These are phyloP conservation scores for Rhizopogon vesiculosus DNA, from an alignment of 768 basidiomycete species.

Conservation along the genomic window DNA sequence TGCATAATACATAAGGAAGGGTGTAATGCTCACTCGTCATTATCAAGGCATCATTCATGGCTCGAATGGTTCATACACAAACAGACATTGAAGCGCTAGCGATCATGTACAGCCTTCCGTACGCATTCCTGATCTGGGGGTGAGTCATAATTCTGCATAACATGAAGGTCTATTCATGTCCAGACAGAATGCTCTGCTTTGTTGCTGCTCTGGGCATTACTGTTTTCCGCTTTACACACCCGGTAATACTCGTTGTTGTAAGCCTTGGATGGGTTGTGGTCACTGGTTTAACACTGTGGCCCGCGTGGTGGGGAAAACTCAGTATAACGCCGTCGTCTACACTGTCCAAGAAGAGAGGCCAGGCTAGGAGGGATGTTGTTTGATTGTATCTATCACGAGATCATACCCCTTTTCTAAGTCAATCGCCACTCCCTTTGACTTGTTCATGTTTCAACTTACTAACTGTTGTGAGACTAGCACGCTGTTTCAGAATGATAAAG, in stretches of 20 bases:
- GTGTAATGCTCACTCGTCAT: not conserved
- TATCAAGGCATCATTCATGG: conserved; percentile 14
- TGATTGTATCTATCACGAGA: not conserved
- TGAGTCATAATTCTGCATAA: not conserved
- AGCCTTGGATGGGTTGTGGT: not conserved
- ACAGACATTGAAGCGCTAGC: conserved; percentile 23
- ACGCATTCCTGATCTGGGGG: conserved; percentile 27
- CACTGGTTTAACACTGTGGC: conserved; percentile 1
- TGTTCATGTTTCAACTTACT: not conserved
- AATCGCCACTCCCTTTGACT: not conserved
- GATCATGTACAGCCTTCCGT: conserved; percentile 28
- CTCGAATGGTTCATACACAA: conserved; percentile 4
- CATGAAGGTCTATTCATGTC: not conserved
- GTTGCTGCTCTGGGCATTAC: conserved; percentile 2
- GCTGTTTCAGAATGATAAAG: not conserved
- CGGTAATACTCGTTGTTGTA: not conserved
- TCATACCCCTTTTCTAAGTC: not conserved
- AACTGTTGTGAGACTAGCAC: not conserved
- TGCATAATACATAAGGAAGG: not conserved
- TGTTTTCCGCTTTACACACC: not conserved
- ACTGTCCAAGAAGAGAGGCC: not conserved
- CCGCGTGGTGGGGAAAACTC: not conserved
- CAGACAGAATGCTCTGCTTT: conserved; percentile 6
- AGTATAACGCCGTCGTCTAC: not conserved
- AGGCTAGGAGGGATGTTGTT: not conserved